Evolutionary conservation across 768 basidiomycete species (phyloP), one percentile per base, ranked within the genome.

Genomic region (Strobilomyces dryophilus): DNA sequence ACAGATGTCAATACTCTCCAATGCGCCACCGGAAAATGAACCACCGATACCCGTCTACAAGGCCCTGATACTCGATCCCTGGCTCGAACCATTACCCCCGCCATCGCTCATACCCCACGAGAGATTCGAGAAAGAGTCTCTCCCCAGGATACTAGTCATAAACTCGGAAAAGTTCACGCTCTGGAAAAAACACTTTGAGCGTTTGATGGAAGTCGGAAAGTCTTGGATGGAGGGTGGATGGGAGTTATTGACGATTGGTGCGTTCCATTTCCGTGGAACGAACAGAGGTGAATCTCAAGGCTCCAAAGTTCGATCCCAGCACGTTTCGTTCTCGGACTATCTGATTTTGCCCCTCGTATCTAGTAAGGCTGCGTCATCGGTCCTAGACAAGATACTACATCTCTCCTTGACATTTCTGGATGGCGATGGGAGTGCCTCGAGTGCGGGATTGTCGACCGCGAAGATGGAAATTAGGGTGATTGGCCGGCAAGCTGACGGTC

Each of bases 121-220:
- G 29, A 49, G 47, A 31, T 47, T 55, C 21, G 27, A 53, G 21
- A 57, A 56, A 11, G 48, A 45, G 4, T 21, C 3, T 10, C 61
- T 65, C 21, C 78, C 77, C 2, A 70, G 64, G 41, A 67, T 87
- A 60, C 65, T 89, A 43, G 80, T 91, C 14, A 80, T 94, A 60
- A 89, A 89, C 62, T 87, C 88, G 17, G 84, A 89, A 62, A 73
- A 68, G 0, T 92, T 92, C 62, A 89, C 89, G 2, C 72, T 91
- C 4, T 93, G 91, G 91, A 78, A 79, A 43, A 77, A 77, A 43
- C 89, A 93, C 64, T 92, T 89, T 61, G 66, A 71, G 31, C 74
- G 83, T 20, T 68, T 91, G 44, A 61, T 74, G 58, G 75, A 76
- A 27, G 68, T 89, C 24, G 73, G 84, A 8, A 71, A 70, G 35